phyloP scores from a whole-genome alignment of 108 stramenopile species.

The Fistulifera pelliculosa region DNA sequence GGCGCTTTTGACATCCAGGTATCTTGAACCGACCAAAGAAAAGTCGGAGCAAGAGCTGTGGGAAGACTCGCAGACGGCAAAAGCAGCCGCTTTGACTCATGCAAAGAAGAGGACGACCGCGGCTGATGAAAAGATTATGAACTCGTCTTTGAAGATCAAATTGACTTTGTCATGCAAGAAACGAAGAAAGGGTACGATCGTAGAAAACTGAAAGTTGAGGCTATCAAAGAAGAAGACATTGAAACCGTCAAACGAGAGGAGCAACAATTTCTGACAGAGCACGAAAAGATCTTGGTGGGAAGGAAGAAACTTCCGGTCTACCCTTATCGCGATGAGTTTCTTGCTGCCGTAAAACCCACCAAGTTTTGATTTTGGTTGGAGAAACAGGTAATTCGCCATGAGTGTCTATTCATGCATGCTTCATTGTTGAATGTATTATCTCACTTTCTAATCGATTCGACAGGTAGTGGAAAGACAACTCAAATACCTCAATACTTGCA shows the following conservation, averaged over 20 bases:
- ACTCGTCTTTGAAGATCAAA: slow-evolving; percentile 91
- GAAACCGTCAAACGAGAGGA: slow-evolving; percentile 10
- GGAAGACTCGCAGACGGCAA: slow-evolving; percentile 91
- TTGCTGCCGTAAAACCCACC: slow-evolving; percentile 84
- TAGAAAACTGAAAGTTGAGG: slow-evolving; percentile 18
- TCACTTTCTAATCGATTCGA: too few relatives aligned
- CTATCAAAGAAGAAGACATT: slow-evolving; percentile 22
- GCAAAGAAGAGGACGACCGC: slow-evolving; percentile 17
- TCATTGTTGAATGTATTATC: too few relatives aligned
- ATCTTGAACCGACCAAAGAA: slow-evolving; percentile 81
- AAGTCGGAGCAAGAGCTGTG: slow-evolving; percentile 95
- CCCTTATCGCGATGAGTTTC: slow-evolving; percentile 89
- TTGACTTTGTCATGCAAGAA: slow-evolving; percentile 92
- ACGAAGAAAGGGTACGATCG: slow-evolving; percentile 76
- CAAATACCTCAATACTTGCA: slow-evolving; percentile 95
- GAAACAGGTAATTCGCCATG: slow-evolving; percentile 83
- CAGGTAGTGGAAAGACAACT: slow-evolving; percentile 76
- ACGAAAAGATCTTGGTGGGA: slow-evolving; percentile 84
- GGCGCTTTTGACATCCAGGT: slow-evolving; percentile 78
- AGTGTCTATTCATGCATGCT: too few relatives aligned
- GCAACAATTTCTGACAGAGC: slow-evolving; percentile 57
- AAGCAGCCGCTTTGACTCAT: slow-evolving; percentile 32
- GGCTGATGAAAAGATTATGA: slow-evolving; percentile 49
- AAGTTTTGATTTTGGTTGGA: slow-evolving; percentile 86
- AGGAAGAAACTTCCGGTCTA: slow-evolving; percentile 92